phyloP scores from a whole-genome alignment of 129 eudicot species.

The Helianthus tuberosus region DNA sequence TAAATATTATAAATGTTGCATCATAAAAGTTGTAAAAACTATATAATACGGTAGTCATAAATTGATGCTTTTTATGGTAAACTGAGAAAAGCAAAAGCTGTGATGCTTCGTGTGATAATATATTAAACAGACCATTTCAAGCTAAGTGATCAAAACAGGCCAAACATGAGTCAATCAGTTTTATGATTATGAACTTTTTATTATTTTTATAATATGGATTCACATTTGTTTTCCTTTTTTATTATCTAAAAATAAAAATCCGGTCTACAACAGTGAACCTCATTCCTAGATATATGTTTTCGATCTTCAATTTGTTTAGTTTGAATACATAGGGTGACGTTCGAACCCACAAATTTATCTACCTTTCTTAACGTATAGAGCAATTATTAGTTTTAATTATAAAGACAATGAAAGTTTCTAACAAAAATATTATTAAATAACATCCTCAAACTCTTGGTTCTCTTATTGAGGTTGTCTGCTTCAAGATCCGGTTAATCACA shows the following conservation, averaged over 20 bases:
- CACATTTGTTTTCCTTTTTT: neutral
- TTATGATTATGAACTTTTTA: neutral
- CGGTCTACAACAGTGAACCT: too few species aligned
- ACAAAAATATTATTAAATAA: neutral
- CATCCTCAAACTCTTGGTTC: slow-evolving; percentile 1
- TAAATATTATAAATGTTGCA: neutral
- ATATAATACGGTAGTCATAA: neutral
- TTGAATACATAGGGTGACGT: neutral
- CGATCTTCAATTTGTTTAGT: too few species aligned
- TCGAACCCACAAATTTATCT: neutral
- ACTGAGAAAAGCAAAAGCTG: slow-evolving; percentile 31
- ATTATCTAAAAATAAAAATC: neutral
- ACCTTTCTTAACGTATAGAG: neutral
- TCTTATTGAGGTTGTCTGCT: neutral
- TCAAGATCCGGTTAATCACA: slow-evolving; percentile 4
- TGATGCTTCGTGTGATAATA: slow-evolving; percentile 28
- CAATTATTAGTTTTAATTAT: neutral
- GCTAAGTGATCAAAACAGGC: slow-evolving; percentile 26
- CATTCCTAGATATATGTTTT: too few species aligned
- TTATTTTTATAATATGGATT: neutral
- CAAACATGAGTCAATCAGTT: slow-evolving; percentile 30
- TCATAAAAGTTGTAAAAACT: neutral
- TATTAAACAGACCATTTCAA: slow-evolving; percentile 33
- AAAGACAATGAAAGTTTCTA: neutral
- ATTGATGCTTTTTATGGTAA: slow-evolving; percentile 32